A percentile compares a stretch with the other conserved stretches of the same genome.
phyloP scores from a whole-genome alignment of 2,329 filamentous ascomycete species.

The Diplodia intermedia region DNA sequence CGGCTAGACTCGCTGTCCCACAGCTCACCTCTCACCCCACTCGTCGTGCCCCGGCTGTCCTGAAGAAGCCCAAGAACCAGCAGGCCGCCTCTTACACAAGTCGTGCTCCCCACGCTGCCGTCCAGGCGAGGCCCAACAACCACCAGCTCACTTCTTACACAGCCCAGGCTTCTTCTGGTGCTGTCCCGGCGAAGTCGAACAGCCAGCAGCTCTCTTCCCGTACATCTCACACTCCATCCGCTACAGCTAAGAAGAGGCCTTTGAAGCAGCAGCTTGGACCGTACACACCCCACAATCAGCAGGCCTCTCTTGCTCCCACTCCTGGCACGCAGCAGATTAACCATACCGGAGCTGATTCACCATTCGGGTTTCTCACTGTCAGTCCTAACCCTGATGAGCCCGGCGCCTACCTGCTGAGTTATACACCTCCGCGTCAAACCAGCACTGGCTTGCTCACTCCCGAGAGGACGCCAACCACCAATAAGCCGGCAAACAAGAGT shows the following conservation, averaged over 20 bases:
- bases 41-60: background rate
- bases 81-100: background rate
- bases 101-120: background rate
- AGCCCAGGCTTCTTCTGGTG: no score
- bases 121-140: background rate
- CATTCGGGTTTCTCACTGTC: no score
- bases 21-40: background rate
- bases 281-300: background rate
- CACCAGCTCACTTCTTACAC: background rate
- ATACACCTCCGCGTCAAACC: background rate
- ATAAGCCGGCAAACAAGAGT: background rate
- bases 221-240: background rate
- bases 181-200: background rate
- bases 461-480: background rate
- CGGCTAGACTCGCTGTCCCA: background rate
- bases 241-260: background rate
- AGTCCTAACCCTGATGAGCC: no score
- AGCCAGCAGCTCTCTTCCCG: background rate
- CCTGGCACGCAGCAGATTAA: no score
- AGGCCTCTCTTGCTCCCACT: no score
- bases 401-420: no score
- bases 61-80: background rate
- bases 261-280: background rate
- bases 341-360: no score
- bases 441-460: background rate